Evolutionary conservation across 768 basidiomycete species (phyloP).

Genomic region (Calocera viscosa): DNA sequence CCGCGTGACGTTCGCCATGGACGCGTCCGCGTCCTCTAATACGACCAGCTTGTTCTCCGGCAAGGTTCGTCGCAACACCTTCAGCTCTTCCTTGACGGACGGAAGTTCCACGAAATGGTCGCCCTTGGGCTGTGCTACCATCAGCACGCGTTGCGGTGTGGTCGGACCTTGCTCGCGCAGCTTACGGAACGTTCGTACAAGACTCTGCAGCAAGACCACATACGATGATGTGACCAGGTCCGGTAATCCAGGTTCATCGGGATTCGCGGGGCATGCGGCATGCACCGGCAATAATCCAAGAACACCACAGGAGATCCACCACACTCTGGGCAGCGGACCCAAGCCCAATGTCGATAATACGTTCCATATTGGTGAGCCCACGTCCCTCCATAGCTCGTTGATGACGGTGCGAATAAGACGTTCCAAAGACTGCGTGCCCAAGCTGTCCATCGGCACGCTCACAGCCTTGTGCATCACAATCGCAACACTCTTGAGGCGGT

Average conservation of each 20-base stretch:
- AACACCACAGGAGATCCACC: conserved; percentile 7
- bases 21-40: not conserved
- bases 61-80: not conserved
- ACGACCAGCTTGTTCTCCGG: not conserved
- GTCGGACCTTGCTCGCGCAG: not conserved
- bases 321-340: not conserved
- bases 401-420: not conserved
- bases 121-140: not conserved
- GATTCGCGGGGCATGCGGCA: conserved; percentile 1
- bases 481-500: not conserved
- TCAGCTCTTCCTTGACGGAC: not conserved
- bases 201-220: not conserved
- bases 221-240: conserved; percentile 10
- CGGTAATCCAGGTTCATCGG: not conserved
- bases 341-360: not conserved
- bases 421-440: not conserved
- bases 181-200: not conserved
- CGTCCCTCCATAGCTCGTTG: conserved; percentile 1
- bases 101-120: not conserved
- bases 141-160: not conserved
- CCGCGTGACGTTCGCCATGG: not conserved
- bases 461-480: not conserved
- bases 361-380: not conserved
- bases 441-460: not conserved
- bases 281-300: not conserved